phyloP scores from a whole-genome alignment of 805 yeast species.

The Myxozyma vanderwaltii region DNA sequence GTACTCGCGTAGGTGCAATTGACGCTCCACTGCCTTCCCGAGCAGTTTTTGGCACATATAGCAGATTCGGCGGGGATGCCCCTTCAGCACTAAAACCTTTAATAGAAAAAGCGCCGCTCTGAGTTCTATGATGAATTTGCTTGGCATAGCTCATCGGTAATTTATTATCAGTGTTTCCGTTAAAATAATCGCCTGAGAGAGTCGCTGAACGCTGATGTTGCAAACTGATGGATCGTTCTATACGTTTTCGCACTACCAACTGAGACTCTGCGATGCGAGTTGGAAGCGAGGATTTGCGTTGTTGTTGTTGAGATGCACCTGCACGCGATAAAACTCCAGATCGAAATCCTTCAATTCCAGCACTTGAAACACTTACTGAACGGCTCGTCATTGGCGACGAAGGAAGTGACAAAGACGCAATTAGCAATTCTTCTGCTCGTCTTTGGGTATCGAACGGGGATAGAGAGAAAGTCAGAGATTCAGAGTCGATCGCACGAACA shows the following conservation, averaged over 20 bases:
- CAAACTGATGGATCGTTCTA: not conserved
- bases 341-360: not conserved
- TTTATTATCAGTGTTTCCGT: not conserved
- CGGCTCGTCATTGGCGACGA: constrained; percentile 3
- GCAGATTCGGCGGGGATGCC: not conserved
- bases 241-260: not conserved
- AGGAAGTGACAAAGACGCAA: constrained; percentile 12
- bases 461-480: constrained; percentile 4
- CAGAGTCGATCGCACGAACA: not conserved
- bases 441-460: constrained; percentile 25
- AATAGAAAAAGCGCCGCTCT: constrained; percentile 7
- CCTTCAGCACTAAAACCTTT: not conserved
- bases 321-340: constrained; percentile 16
- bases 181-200: not conserved
- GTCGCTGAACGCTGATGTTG: constrained; percentile 4
- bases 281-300: not conserved
- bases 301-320: not conserved
- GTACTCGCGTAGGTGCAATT: not conserved
- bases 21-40: not conserved
- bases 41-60: not conserved
- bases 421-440: constrained; percentile 22
- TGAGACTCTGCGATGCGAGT: not conserved
- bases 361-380: not conserved
- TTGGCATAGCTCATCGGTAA: not conserved
- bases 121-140: constrained; percentile 1